Percentiles rank a stretch among this genome's conserved stretches.
Evolutionary conservation across 306 rosid genomes (phyloP).

Genomic region (Cucurbita ficifolia): DNA sequence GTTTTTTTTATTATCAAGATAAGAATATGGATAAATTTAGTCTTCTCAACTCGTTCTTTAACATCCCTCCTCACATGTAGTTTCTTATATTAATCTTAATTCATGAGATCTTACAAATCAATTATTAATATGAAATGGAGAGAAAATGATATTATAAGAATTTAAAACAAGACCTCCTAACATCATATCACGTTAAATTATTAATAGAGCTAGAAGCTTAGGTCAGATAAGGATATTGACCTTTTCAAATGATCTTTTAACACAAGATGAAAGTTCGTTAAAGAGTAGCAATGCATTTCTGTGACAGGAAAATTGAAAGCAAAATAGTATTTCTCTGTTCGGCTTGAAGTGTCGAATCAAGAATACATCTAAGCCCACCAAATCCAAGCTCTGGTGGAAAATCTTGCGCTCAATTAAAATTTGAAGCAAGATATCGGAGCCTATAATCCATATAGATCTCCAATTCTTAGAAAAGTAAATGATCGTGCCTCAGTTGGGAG

Average conservation of each 20-base stretch:
- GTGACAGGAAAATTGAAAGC: not conserved
- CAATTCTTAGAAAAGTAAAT: not conserved
- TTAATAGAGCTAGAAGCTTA: not conserved
- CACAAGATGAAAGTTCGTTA: not conserved
- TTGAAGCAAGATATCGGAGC: not conserved
- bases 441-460: not conserved
- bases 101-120: not conserved
- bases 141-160: not conserved
- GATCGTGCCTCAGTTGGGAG: not conserved
- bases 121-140: not conserved
- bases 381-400: not conserved
- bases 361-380: not conserved
- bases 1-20: not conserved
- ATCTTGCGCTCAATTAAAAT: not conserved
- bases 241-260: not conserved
- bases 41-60: not conserved
- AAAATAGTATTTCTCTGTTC: not conserved
- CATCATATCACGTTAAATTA: not conserved
- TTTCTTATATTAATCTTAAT: not conserved
- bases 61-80: not conserved
- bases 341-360: not conserved
- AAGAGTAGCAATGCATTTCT: not conserved
- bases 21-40: not conserved
- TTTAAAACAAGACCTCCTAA: not conserved
- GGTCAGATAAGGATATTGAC: not conserved